Conservation (phyloP, 2,329 filamentous ascomycete species). For the Hypoxylon sp. region DNA sequence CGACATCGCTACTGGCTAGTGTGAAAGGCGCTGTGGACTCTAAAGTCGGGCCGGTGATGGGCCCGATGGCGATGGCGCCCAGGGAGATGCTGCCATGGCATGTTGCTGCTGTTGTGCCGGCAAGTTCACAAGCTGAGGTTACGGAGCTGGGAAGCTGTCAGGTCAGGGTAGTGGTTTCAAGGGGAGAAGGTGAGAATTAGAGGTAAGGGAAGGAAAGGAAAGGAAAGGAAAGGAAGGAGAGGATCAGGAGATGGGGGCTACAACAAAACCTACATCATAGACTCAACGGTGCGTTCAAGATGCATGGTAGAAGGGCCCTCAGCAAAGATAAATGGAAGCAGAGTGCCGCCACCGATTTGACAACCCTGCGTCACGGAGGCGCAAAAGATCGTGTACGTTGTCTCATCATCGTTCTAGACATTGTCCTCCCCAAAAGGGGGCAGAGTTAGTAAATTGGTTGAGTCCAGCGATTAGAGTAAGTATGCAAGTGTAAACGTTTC, state of each 20-base stretch:
- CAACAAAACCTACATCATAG: constrained; percentile 17
- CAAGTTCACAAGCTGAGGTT: constrained; percentile 24
- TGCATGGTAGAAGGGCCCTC: constrained; percentile 37
- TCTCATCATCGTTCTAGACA: constrained; percentile 35
- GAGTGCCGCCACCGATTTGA: constrained; percentile 15
- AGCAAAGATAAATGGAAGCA: constrained; percentile 32
- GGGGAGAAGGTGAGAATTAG: neutral
- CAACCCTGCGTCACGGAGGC: constrained; percentile 15
- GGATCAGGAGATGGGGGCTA: neutral
- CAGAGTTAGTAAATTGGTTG: neutral
- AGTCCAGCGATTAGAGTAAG: neutral
- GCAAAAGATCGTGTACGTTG: constrained; percentile 41
- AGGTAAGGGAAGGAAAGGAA: neutral
- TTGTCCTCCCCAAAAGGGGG: neutral
- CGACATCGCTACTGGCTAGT: constrained; percentile 1
- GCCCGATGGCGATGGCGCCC: constrained; percentile 10
- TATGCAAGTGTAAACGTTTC: neutral
- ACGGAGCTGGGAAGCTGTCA: constrained; percentile 14
- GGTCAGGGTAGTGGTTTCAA: neutral
- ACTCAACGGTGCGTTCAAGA: constrained; percentile 1
- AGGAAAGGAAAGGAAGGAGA: neutral
- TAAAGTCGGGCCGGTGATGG: constrained; percentile 12
- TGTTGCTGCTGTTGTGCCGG: constrained; percentile 25
- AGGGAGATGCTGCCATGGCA: constrained; percentile 30
- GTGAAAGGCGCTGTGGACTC: constrained; percentile 14